Evolutionary conservation across 768 basidiomycete genomes (phyloP).

Genomic region (Hypholoma fasciculare): DNA sequence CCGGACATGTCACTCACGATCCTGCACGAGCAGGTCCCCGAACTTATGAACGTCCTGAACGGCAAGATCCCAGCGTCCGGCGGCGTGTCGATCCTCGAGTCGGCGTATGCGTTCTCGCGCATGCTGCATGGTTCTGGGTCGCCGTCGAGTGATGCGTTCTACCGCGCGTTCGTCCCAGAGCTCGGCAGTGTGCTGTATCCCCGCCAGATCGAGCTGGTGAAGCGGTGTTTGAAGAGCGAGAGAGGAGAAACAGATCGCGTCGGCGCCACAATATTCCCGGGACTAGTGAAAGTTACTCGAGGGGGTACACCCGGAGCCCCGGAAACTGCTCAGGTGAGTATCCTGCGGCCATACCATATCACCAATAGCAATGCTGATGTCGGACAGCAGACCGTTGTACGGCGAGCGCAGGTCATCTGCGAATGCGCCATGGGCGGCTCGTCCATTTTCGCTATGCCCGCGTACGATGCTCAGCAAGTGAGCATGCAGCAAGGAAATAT

Average conservation of each 20-base stretch:
- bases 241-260: slow-evolving; percentile 71
- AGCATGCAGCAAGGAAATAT: slow-evolving; percentile 9
- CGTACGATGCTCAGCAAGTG: slow-evolving; percentile 14
- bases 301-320: slow-evolving; percentile 36
- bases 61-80: slow-evolving; percentile 41
- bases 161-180: slow-evolving; percentile 86
- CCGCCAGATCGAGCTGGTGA: slow-evolving; percentile 80
- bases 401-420: slow-evolving; percentile 85
- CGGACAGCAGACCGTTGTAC: slow-evolving; percentile 58
- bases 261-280: slow-evolving; percentile 86
- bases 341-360: slow-evolving; percentile 1
- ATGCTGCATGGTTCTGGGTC: slow-evolving; percentile 79
- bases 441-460: slow-evolving; percentile 19
- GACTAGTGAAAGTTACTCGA: slow-evolving; percentile 77
- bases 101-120: slow-evolving; percentile 78
- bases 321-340: slow-evolving; percentile 51
- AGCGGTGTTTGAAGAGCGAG: slow-evolving; percentile 78
- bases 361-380: slow-evolving; percentile 6
- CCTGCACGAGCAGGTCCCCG: slow-evolving; percentile 70
- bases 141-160: slow-evolving; percentile 71
- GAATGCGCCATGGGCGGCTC: slow-evolving; percentile 68
- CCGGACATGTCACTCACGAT: slow-evolving; percentile 69
- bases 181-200: slow-evolving; percentile 74
- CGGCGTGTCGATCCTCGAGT: slow-evolving; percentile 62
- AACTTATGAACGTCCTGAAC: slow-evolving; percentile 56